These are phyloP conservation scores for Paxillus involutus DNA, from an alignment of 768 basidiomycete genomes.

Conservation along the genomic window DNA sequence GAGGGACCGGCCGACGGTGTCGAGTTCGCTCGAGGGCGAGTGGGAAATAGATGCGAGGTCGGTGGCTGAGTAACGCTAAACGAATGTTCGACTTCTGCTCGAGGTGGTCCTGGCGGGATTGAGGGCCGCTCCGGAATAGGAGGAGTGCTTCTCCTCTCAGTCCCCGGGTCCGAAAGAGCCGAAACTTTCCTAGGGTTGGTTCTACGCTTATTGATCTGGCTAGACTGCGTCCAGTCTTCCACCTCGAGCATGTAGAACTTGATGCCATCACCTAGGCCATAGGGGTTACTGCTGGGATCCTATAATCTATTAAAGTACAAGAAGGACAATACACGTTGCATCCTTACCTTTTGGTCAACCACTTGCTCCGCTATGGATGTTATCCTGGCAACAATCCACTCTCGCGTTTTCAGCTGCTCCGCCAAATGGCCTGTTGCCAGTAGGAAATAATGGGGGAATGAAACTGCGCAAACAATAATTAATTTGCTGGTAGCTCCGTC, in stretches of 20 bases:
- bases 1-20: conserved; percentile 73
- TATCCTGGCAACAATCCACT: conserved; percentile 95
- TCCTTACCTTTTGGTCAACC: conserved; percentile 68
- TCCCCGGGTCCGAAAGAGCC: conserved; percentile 38
- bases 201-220: conserved; percentile 58
- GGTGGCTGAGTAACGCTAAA: conserved; percentile 64
- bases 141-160: conserved; percentile 30
- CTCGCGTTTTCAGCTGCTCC: conserved; percentile 86
- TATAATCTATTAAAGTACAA: conserved; percentile 27
- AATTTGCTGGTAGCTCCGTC: not conserved
- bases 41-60: conserved; percentile 67
- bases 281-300: conserved; percentile 88
- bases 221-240: conserved; percentile 88
- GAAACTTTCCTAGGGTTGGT: conserved; percentile 51
- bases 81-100: conserved; percentile 71
- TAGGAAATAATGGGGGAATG: conserved; percentile 97
- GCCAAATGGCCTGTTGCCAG: conserved; percentile 83
- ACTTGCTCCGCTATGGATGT: conserved; percentile 85
- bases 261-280: conserved; percentile 81
- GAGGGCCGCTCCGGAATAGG: conserved; percentile 13
- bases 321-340: not conserved
- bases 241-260: conserved; percentile 95
- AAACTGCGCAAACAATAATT: conserved; percentile 51
- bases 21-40: conserved; percentile 62
- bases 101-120: conserved; percentile 58